Evolutionary conservation across 306 rosid genomes (phyloP).

Genomic region (Fragaria ananassa): DNA sequence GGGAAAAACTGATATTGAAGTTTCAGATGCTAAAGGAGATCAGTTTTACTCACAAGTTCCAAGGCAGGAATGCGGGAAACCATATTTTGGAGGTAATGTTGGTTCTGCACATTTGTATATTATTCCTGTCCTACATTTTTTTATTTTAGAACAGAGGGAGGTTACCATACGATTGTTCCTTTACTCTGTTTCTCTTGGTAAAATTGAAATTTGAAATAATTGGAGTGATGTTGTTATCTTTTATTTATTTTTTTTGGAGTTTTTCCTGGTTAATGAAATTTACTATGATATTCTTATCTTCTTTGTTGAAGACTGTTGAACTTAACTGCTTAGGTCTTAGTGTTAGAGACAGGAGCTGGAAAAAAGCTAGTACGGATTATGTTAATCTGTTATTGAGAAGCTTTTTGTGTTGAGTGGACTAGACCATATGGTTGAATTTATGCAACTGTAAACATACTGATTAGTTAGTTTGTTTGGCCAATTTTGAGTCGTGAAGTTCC

Average conservation of each 20-base stretch:
- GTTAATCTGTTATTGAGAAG: background rate
- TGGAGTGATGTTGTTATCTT: background rate
- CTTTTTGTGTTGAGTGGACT: background rate
- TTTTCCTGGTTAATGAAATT: background rate
- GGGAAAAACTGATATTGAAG: constrained; percentile 54
- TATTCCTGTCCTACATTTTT: background rate
- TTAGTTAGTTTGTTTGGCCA: background rate
- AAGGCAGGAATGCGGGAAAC: constrained; percentile 59
- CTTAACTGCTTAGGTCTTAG: background rate
- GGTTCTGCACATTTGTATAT: constrained; percentile 1
- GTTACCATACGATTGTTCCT: background rate
- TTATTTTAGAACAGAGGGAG: background rate
- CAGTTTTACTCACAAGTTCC: constrained; percentile 44
- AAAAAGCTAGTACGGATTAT: background rate
- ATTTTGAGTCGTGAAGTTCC: background rate
- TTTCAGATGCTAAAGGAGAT: constrained; percentile 48
- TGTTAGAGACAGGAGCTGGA: background rate
- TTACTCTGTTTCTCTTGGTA: background rate
- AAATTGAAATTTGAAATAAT: constrained; percentile 6
- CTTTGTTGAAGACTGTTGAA: background rate
- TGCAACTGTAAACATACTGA: background rate
- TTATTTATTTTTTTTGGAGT: background rate
- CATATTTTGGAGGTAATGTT: constrained; percentile 63
- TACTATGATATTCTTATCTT: background rate
- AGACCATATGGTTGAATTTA: background rate